Evolutionary conservation across 257 asterid genomes (phyloP).

Genomic region (Cynanchum wilfordii): DNA sequence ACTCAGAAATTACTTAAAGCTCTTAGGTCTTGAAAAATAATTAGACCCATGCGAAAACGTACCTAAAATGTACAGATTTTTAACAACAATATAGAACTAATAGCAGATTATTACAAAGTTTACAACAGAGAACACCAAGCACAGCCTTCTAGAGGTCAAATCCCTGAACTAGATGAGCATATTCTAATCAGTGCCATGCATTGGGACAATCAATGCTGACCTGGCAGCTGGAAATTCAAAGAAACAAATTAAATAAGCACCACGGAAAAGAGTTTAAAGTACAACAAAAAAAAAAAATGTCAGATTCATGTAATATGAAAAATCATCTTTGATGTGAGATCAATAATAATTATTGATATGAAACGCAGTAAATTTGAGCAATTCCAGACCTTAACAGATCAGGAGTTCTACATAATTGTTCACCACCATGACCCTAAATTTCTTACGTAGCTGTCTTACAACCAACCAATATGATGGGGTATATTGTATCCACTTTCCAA

Average conservation of each 20-base stretch:
- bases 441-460: neutral
- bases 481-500: neutral
- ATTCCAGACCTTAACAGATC: neutral
- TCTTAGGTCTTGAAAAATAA: conserved; percentile 7
- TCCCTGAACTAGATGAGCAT: conserved; percentile 11
- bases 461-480: neutral
- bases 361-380: neutral
- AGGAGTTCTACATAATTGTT: no score
- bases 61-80: conserved; percentile 30
- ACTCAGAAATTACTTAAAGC: neutral
- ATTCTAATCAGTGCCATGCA: conserved; percentile 52
- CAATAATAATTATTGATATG: neutral
- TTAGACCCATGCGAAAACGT: conserved; percentile 11
- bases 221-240: conserved; percentile 33
- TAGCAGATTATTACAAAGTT: conserved; percentile 22
- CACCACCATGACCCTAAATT: neutral
- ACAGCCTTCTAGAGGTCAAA: conserved; percentile 12
- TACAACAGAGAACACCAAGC: conserved; percentile 17
- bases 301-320: neutral
- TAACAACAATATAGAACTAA: conserved; percentile 20
- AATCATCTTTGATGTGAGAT: neutral
- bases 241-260: conserved; percentile 14
- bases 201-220: conserved; percentile 52
- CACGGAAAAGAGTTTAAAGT: neutral
- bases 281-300: neutral